phyloP scores from a whole-genome alignment of 805 yeast genomes.

The Kuraishia piskuri region DNA sequence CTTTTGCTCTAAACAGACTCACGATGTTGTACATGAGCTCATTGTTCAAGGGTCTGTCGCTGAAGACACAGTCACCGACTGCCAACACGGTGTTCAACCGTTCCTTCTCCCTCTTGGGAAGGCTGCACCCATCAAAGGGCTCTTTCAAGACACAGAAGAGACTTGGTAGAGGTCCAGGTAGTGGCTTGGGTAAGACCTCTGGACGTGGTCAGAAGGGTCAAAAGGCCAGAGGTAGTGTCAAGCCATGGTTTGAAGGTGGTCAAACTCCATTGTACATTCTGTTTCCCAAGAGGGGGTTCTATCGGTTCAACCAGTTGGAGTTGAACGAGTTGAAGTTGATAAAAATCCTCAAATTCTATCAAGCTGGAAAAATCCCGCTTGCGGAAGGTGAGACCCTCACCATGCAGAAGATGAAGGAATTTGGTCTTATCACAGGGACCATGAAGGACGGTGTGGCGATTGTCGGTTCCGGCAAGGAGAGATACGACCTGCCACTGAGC shows the following conservation, averaged over 20 bases:
- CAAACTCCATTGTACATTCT: constrained; percentile 86
- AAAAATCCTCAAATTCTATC: constrained; percentile 63
- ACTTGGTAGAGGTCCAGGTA: constrained; percentile 94
- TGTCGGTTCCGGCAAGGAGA: constrained; percentile 53
- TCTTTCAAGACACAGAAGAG: constrained; percentile 40
- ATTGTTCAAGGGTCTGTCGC: not conserved
- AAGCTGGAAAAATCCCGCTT: constrained; percentile 54
- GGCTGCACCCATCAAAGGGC: constrained; percentile 3
- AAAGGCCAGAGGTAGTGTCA: constrained; percentile 87
- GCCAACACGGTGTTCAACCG: not conserved
- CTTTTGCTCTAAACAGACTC: not conserved
- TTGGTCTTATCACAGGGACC: constrained; percentile 65
- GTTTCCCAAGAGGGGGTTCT: constrained; percentile 86
- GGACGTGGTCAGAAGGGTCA: constrained; percentile 99
- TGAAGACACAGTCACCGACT: not conserved
- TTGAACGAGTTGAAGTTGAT: constrained; percentile 56
- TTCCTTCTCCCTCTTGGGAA: constrained; percentile 1
- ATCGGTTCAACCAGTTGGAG: constrained; percentile 47
- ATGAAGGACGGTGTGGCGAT: constrained; percentile 76
- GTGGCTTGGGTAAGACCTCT: constrained; percentile 88
- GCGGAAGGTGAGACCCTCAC: constrained; percentile 56
- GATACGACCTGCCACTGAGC: constrained; percentile 49
- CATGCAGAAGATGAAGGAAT: constrained; percentile 67
- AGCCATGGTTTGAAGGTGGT: constrained; percentile 97
- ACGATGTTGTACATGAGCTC: not conserved